Evolutionary conservation across 768 basidiomycete species (phyloP), one percentile per base, ranked within the genome.

Genomic region (Galerina marginata): DNA sequence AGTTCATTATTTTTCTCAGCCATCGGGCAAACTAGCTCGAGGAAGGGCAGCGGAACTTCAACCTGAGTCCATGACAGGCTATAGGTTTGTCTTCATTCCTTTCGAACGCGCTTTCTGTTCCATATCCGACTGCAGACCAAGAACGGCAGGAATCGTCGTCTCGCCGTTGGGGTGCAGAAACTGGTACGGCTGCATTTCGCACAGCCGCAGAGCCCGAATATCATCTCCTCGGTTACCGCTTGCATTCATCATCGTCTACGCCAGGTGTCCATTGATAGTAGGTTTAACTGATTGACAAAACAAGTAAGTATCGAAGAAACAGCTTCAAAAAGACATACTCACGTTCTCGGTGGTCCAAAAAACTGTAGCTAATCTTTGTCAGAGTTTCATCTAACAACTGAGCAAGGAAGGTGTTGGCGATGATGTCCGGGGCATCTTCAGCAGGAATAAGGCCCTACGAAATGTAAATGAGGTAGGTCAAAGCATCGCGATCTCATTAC

Each of bases 21-120:
- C 50, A 51, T 51, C 3, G 50, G 50, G n/a, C 50, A 51, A 16
- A 51, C 20, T 4, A 51, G 7, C 15, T 16, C 12, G 5, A 38
- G n/a, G 36, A 51, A 38, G 16, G 10, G 2, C 9, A 20, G 33
- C 5, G 61, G 61, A 15, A 62, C 61, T 9, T 50, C 16, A 37
- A 62, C 56, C 10, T 47, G 46, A 2, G 11, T 44, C 61, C 55
- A 62, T 4, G 25, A 15, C 2, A 56, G 56, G 16, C 49, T 25
- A 38, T 62, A 53, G 3, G 42, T 51, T 26, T 62, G 45, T 14
- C 25, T 23, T 46, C 16, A 20, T n/a, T 11, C 45, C 16, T 20
- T 10, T n/a, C 2, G 45, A 15, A 4, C 45, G 16, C 1, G 45
- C 45, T 9, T 46, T 46, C 45, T 46, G 16, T 9, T 46, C 45